These are phyloP conservation scores for Maudiozyma saulgeensis DNA, from an alignment of 805 yeast species.

Conservation along the genomic window DNA sequence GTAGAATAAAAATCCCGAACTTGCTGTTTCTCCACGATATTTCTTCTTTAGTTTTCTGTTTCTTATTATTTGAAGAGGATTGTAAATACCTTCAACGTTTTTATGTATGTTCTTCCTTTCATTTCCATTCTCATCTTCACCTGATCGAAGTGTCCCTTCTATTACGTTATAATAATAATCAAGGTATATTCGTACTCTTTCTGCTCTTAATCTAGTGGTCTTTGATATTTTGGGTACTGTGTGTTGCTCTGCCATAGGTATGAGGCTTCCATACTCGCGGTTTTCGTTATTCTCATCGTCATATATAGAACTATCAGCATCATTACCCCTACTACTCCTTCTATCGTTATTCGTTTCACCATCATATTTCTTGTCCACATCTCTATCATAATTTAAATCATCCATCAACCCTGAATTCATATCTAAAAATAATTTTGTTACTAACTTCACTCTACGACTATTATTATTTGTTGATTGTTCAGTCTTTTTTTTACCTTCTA, in stretches of 20 bases:
- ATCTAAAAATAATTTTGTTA: slow-evolving; percentile 21
- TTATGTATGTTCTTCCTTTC: slow-evolving; percentile 26
- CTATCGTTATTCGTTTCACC: neutral
- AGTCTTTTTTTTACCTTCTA: neutral
- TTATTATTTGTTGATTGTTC: neutral
- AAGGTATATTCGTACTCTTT: slow-evolving; percentile 28
- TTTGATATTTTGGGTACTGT: slow-evolving; percentile 7
- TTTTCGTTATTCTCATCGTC: neutral
- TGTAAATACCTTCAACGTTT: slow-evolving; percentile 60
- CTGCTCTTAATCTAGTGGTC: slow-evolving; percentile 23
- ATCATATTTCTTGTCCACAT: neutral
- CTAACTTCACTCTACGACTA: slow-evolving; percentile 12
- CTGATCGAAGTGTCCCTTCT: slow-evolving; percentile 32
- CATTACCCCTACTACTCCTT: neutral
- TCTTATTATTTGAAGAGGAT: slow-evolving; percentile 75
- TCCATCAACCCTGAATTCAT: slow-evolving; percentile 25
- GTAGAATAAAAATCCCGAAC: slow-evolving; percentile 36
- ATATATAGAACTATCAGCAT: neutral
- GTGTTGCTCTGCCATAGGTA: slow-evolving; percentile 2
- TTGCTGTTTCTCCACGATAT: slow-evolving; percentile 31
- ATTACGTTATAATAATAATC: slow-evolving; percentile 42
- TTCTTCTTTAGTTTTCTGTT: slow-evolving; percentile 52
- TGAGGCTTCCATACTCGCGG: neutral
- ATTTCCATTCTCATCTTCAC: slow-evolving; percentile 1
- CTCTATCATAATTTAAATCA: slow-evolving; percentile 20